Conservation (phyloP, 148 eudicot species). For the Chenopodium formosanum region DNA sequence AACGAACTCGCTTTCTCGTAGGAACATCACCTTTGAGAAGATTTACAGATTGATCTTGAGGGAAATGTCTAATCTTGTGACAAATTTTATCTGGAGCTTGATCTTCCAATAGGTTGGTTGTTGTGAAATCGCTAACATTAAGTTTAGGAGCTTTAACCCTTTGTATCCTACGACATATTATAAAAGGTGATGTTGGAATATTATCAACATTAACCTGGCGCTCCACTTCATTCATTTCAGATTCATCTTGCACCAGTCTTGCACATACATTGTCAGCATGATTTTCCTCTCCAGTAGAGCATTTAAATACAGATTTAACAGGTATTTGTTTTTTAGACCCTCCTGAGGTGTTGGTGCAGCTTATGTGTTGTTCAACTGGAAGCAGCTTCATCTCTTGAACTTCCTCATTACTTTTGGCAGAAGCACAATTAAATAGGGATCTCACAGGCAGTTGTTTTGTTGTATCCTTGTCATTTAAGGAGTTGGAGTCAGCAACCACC, state of each 20-base stretch:
- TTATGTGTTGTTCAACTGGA: neutral
- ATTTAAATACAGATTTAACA: neutral
- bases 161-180: conserved; percentile 31
- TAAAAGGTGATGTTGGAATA: conserved; percentile 30
- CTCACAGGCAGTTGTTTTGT: conserved; percentile 1
- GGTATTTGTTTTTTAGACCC: neutral
- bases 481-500: conserved; percentile 26
- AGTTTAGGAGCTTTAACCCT: conserved; percentile 40
- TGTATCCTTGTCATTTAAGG: conserved; percentile 15
- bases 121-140: conserved; percentile 25
- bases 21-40: conserved; percentile 29
- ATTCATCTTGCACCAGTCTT: conserved; percentile 15
- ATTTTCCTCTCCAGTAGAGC: conserved; percentile 1
- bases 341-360: conserved; percentile 8
- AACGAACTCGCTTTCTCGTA: conserved; percentile 61
- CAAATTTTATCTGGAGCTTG: conserved; percentile 20
- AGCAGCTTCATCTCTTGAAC: conserved; percentile 12
- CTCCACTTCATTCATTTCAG: conserved; percentile 31
- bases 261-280: conserved; percentile 16
- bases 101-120: conserved; percentile 28
- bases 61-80: conserved; percentile 29
- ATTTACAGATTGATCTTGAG: conserved; percentile 25
- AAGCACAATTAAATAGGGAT: conserved; percentile 17
- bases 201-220: conserved; percentile 29
- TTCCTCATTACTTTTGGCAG: conserved; percentile 25